Conservation (phyloP, 1,284 basidiomycete genomes). For the Malassezia arunalokei region DNA sequence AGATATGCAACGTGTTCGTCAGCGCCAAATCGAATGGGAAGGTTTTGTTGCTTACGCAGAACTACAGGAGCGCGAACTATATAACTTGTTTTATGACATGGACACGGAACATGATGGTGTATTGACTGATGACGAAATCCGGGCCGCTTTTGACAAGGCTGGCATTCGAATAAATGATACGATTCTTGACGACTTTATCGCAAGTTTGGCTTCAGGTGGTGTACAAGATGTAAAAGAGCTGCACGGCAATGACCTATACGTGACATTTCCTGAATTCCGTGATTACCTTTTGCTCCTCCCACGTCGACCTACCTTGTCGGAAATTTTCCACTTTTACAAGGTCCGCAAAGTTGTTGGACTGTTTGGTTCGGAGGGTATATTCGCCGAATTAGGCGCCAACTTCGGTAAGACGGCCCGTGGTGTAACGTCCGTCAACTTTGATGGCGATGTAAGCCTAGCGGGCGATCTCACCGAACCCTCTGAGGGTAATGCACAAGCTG, state of each 20-base stretch:
- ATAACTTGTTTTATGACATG: slow-evolving; percentile 41
- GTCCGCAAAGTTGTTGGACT: slow-evolving; percentile 43
- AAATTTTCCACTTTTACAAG: slow-evolving; percentile 45
- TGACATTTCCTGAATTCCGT: slow-evolving; percentile 43
- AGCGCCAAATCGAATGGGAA: slow-evolving; percentile 44
- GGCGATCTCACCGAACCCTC: slow-evolving; percentile 22
- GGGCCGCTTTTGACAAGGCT: slow-evolving; percentile 29
- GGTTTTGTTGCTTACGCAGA: slow-evolving; percentile 44
- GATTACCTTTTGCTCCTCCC: slow-evolving; percentile 43
- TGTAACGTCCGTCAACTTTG: slow-evolving; percentile 36
- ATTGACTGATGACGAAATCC: slow-evolving; percentile 34
- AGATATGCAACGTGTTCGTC: slow-evolving; percentile 27
- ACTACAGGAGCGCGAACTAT: slow-evolving; percentile 41
- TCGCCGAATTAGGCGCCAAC: slow-evolving; percentile 36
- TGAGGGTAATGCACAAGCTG: slow-evolving; percentile 5
- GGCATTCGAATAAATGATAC: slow-evolving; percentile 32
- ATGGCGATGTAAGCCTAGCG: slow-evolving; percentile 39
- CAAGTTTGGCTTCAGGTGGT: slow-evolving; percentile 32
- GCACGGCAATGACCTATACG: slow-evolving; percentile 17
- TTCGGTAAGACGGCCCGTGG: slow-evolving; percentile 41
- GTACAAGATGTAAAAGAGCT: slow-evolving; percentile 13
- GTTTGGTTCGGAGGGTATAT: slow-evolving; percentile 42
- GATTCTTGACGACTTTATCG: slow-evolving; percentile 40
- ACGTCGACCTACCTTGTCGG: slow-evolving; percentile 34
- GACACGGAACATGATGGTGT: slow-evolving; percentile 40